Evolutionary conservation across 345 rosid genomes (phyloP), one percentile per base, ranked within the genome.

Genomic region (Limnanthes douglasii): DNA sequence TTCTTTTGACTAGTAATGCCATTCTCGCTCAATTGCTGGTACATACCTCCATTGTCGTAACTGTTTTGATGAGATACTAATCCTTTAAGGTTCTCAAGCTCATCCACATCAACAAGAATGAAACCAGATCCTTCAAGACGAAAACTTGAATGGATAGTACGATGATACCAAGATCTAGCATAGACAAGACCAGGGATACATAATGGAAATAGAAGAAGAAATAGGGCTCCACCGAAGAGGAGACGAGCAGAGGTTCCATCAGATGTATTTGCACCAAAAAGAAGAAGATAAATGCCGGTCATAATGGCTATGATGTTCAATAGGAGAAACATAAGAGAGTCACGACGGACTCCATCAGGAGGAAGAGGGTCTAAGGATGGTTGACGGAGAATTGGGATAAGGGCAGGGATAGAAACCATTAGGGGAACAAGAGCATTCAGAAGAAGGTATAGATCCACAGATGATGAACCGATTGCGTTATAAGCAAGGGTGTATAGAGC

Each of bases 81-180:
- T 47, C 78, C 86, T 56, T 72, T 84, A 39, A 77, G 98, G 44
- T 74, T 61, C 75, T 84, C 94, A 19, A 90, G 98, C 54, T 77
- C 92, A 21, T 74, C 85, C n/a, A 53, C 76, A 2, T 90, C 65
- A 7, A 90, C 81, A 45, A 90, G 81, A 47, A 79, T 51, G 68
- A 90, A 90, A 24, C 72, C 64, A 0, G 92, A 77, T 22, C 70
- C 69, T 12, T 60, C 55, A 0, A 77, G 46, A 24, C 39, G 68
- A 59, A 84, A 68, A 48, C 92, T 77, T 2, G 86, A 56, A 27
- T 77, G 73, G 34, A 90, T 34, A 0, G 60, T 60, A 2, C 53
- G 71, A 23, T 39, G 52, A 56, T 83, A 83, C 95, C 98, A 90
- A 5, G 41, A 59, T 49, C 84, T 68, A 6, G 93, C 95, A 15